Evolutionary conservation across 257 asterid species (phyloP), one percentile per base, ranked within the genome.

Genomic region (Phtheirospermum japonicum): DNA sequence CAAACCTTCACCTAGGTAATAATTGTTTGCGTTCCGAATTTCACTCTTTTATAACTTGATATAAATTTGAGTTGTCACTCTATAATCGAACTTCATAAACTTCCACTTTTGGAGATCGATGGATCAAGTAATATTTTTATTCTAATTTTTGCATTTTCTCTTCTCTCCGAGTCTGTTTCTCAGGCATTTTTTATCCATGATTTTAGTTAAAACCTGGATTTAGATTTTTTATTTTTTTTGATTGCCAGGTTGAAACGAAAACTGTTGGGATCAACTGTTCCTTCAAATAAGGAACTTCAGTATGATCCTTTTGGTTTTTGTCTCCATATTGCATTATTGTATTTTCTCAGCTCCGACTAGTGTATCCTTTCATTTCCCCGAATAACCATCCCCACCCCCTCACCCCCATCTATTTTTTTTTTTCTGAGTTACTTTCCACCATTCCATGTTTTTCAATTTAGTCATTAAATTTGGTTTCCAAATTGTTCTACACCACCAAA

Each of bases 371-470:
- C n/a, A n/a, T n/a, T n/a, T n/a, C n/a, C n/a, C n/a, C n/a, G n/a
- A n/a, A n/a, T n/a, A n/a, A n/a, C n/a, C n/a, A n/a, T n/a, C n/a
- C n/a, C n/a, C n/a, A n/a, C n/a, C n/a, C n/a, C n/a, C n/a, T n/a
- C n/a, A n/a, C n/a, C n/a, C 13, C 10, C 4, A 36, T 36, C 43
- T 36, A 9, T 36, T 7, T 39, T 39, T 9, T 39, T 12, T 39
- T 39, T 39, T 39, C 6, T 39, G 14, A 11, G 42, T 7, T 23
- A 23, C 2, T 23, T 5, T 33, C 39, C 48, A 10, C 16, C 48
- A 5, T 40, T 40, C 12, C 13, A n/a, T 57, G 23, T 55, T 55
- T 17, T 55, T 28, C 60, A 40, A 7, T 57, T 57, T 57, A 34
- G 9, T 17, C 48, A 34, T 32, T 33, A 33, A 14, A 18, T 19